phyloP scores from a whole-genome alignment of 2,329 filamentous ascomycete species.

The Microsporum audouinii region DNA sequence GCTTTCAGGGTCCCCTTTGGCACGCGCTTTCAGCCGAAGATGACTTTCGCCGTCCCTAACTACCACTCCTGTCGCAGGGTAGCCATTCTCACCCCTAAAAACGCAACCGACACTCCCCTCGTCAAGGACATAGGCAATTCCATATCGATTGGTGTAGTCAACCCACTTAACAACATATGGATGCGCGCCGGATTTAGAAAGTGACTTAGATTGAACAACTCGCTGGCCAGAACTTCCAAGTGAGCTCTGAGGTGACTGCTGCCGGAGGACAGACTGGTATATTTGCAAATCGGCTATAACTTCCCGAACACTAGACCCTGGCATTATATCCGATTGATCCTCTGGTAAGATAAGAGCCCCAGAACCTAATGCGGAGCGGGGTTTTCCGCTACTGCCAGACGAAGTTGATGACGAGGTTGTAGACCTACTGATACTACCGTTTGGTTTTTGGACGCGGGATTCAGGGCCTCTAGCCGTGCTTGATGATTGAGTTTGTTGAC shows the following conservation, averaged over 20 bases:
- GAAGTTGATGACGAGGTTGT: neutral
- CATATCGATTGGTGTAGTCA: slow-evolving; percentile 42
- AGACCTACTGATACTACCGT: neutral
- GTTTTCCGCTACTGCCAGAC: slow-evolving; percentile 7
- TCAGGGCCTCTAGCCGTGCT: neutral
- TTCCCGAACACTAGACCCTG: slow-evolving; percentile 30
- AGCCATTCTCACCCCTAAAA: slow-evolving; percentile 37
- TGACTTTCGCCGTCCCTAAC: slow-evolving; percentile 37
- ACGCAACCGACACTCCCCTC: slow-evolving; percentile 42
- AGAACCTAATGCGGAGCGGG: slow-evolving; percentile 19
- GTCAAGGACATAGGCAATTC: slow-evolving; percentile 41
- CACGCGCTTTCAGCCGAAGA: slow-evolving; percentile 35
- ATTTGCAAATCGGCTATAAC: slow-evolving; percentile 30
- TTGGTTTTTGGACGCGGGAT: neutral
- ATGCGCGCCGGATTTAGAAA: slow-evolving; percentile 25
- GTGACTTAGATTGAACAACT: slow-evolving; percentile 19
- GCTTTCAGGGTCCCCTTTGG: slow-evolving; percentile 23
- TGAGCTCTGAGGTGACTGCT: slow-evolving; percentile 14
- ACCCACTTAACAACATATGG: slow-evolving; percentile 43
- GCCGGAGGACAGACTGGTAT: slow-evolving; percentile 29
- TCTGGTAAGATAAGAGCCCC: slow-evolving; percentile 29
- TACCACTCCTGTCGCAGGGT: slow-evolving; percentile 36
- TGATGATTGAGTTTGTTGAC: neutral
- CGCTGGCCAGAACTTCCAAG: slow-evolving; percentile 12
- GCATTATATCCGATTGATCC: slow-evolving; percentile 28